Evolutionary conservation across 495 filamentous ascomycete genomes (phyloP).

Genomic region (Aspergillus hancockii): DNA sequence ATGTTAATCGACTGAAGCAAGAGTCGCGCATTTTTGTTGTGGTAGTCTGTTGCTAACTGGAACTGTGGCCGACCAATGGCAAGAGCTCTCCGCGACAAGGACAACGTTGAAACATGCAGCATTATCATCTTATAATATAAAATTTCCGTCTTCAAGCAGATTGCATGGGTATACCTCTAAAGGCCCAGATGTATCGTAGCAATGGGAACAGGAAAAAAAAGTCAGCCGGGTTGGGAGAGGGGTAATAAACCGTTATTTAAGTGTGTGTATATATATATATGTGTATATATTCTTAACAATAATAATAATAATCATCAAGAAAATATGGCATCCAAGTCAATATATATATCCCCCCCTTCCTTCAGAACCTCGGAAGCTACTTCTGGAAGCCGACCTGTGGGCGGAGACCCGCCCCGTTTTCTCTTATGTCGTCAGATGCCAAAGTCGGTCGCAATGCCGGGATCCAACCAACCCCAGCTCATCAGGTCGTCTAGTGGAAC

Average conservation of each 20-base stretch:
- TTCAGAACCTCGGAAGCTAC: conserved; percentile 39
- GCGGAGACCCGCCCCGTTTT: background rate
- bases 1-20: conserved; percentile 12
- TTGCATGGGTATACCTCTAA: background rate
- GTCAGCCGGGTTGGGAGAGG: too few species aligned
- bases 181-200: too few species aligned
- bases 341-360: too few species aligned
- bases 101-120: conserved; percentile 28
- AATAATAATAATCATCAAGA: too few species aligned
- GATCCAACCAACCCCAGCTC: conserved; percentile 61
- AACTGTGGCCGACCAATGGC: conserved; percentile 27
- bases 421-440: conserved; percentile 21
- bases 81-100: conserved; percentile 32
- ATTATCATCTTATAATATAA: conserved; percentile 26
- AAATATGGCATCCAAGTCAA: too few species aligned
- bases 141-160: background rate
- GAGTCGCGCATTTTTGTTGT: conserved; percentile 17
- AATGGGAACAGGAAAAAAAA: background rate
- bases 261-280: too few species aligned
- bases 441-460: conserved; percentile 51
- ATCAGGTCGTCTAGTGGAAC: conserved; percentile 57
- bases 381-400: conserved; percentile 41
- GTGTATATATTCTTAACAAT: too few species aligned
- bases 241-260: too few species aligned
- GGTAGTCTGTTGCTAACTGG: conserved; percentile 26